Evolutionary conservation across 73 alveolate species (phyloP), one percentile per base, ranked within the genome.

Genomic region (Paramecium biaurelia): DNA sequence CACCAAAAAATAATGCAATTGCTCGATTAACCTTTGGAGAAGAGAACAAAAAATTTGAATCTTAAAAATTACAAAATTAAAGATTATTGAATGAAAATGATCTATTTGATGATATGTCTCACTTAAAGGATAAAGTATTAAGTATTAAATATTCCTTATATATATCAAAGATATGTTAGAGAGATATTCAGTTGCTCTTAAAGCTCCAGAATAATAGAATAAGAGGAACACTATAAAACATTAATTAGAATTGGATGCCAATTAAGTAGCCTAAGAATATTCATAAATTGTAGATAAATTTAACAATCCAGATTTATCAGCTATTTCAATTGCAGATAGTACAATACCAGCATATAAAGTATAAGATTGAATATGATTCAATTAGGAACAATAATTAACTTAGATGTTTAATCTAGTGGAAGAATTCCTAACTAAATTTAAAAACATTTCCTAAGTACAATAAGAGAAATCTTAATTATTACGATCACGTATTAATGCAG

Each of bases 251-350:
- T 74, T 32, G 20, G 87, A 74, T 32, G 87, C 87, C 68, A 21
- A 74, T 21, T 7, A 74, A 43, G 87, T 74, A 0, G 87, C 87
- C 9, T 74, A 74, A 4, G 87, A 74, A 74, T 74, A 74, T 74
- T 32, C 87, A 15, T 43, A 74, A 74, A 74, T 74, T 15, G 47
- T 74, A 3, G 87, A 74, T 43, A 74, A 74, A 74, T 74, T 74
- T 43, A 74, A 74, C 32, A 74, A 74, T 14, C 87, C 87, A 5
- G 87, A 74, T 74, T 32, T 74, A 74, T 74, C 87, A 8, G 87
- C 67, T 21, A 74, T 74, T 14, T 74, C 87, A 35, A 43, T 74
- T 74, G 41, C 87, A 15, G 87, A 74, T 10, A 74, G 87, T 35
- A 38, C 59, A 32, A 21, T 74, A 9, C 87, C 87, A 28, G 59